Evolutionary conservation across 108 stramenopile genomes (phyloP).

Genomic region (Epithemia pelagica): DNA sequence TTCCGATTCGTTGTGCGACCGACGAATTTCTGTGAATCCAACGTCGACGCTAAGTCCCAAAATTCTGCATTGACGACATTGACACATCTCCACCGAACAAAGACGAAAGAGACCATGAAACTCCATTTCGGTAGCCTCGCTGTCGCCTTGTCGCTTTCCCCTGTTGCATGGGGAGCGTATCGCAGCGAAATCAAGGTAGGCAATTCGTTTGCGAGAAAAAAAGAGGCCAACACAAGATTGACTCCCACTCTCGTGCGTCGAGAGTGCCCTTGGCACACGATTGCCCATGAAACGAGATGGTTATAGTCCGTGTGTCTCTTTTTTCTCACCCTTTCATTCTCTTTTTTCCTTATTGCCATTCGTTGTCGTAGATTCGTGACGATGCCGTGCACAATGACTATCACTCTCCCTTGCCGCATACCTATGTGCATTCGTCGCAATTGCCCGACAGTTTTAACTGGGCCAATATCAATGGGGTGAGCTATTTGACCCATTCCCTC

Average conservation of each 20-base stretch:
- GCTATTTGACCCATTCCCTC: constrained; percentile 70
- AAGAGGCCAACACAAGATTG: neutral
- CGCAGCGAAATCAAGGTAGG: constrained; percentile 9
- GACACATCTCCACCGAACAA: no score
- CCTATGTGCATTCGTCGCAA: constrained; percentile 47
- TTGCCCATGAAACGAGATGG: no score
- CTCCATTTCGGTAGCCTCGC: neutral
- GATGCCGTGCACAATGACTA: constrained; percentile 19
- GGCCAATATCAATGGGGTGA: constrained; percentile 73
- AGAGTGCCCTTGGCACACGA: no score
- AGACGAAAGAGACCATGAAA: constrained; percentile 1
- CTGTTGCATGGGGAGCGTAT: constrained; percentile 1
- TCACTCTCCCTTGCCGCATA: constrained; percentile 58
- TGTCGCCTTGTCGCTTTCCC: neutral
- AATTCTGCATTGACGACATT: no score
- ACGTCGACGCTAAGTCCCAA: no score
- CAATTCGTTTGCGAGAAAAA: neutral
- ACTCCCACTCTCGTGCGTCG: no score
- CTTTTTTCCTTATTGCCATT: no score
- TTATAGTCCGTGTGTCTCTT: no score
- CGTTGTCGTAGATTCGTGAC: constrained; percentile 11
- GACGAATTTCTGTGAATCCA: no score
- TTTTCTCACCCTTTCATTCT: no score
- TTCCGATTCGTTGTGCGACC: no score
- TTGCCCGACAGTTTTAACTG: constrained; percentile 63